Base-by-base conservation (phyloP, 179 eudicot genomes). In the Carnegiea gigantea region DNA sequence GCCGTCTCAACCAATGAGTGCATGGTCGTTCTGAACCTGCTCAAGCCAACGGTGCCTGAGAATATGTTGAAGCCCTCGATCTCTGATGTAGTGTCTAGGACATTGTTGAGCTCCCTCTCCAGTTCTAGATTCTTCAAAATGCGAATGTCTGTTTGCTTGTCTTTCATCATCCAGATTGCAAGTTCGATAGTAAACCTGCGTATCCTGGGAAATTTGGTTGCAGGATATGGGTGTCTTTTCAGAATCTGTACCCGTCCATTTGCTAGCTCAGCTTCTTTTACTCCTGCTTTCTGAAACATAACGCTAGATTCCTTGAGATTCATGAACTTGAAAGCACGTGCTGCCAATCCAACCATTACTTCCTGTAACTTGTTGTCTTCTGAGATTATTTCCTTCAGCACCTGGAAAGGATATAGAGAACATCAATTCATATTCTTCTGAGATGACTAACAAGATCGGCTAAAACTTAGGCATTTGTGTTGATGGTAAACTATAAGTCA, bases 271-370 rank as follows among this genome's bases (percentile, higher is more conserved):
- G 83, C 76, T 82, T 90, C 92, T 79, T 75, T 80, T 49, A 96
- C 79, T 64, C 91, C 92, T 9, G 85, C 84, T 76, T 46, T 84
- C 18, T 83, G 33, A 49, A 90, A 92, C 84, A 88, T 87, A 81
- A 24, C 72, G 75, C 77, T 88, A 0, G 93, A 90, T 77, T 92
- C 98, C 68, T 85, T 59, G 26, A 84, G 48, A 49, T 83, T 60
- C 88, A 92, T 90, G 82, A 89, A 88, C 83, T 83, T 93, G 88
- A 94, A 94, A 15, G 92, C 87, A 11, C 84, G 87, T 44, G 95
- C 92, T 40, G 90, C 98, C 82, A 95, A 84, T 77, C 98, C 99
- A 36, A 94, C 83, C 97, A 93, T 94, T 72, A 96, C 98, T 87
- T 96, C 99, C 64, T 88, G 96, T 73, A 92, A 75, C 70, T 92